Evolutionary conservation across 2,329 filamentous ascomycete genomes (phyloP).

Genomic region (Talaromyces sp.): DNA sequence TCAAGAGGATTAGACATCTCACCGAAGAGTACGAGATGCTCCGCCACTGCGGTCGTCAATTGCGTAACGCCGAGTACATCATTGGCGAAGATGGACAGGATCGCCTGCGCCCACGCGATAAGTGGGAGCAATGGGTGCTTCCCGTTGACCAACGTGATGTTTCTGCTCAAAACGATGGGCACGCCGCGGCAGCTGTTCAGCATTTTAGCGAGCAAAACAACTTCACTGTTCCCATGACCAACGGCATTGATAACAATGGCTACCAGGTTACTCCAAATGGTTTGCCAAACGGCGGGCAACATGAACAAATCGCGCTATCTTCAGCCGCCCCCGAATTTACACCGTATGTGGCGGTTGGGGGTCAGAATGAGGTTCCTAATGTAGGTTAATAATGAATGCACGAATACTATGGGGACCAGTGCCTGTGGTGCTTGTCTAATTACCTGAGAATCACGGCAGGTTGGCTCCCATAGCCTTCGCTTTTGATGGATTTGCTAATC

Average conservation of each 20-base stretch:
- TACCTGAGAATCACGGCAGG: slow-evolving; percentile 12
- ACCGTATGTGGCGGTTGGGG: slow-evolving; percentile 37
- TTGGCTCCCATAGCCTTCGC: slow-evolving; percentile 2
- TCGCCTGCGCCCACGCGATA: slow-evolving; percentile 68
- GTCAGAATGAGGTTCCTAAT: slow-evolving; percentile 35
- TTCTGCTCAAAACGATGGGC: slow-evolving; percentile 70
- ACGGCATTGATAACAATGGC: slow-evolving; percentile 27
- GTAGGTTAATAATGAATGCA: slow-evolving; percentile 34
- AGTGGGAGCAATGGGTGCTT: slow-evolving; percentile 78
- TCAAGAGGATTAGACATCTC: slow-evolving; percentile 76
- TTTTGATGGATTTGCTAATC: neutral
- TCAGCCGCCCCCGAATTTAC: slow-evolving; percentile 63
- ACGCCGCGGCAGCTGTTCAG: slow-evolving; percentile 42
- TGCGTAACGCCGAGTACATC: slow-evolving; percentile 69
- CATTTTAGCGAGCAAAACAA: slow-evolving; percentile 29
- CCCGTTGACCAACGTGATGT: slow-evolving; percentile 67
- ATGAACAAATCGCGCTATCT: slow-evolving; percentile 52
- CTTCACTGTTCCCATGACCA: slow-evolving; percentile 22
- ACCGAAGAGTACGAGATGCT: slow-evolving; percentile 70
- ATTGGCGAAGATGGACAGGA: slow-evolving; percentile 73
- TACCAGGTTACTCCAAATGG: slow-evolving; percentile 21
- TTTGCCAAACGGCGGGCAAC: slow-evolving; percentile 39
- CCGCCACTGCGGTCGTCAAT: slow-evolving; percentile 70
- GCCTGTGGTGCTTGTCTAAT: slow-evolving; percentile 48
- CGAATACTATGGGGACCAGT: slow-evolving; percentile 38